Evolutionary conservation across 805 yeast genomes (phyloP).

Genomic region (Barnettozyma populi): DNA sequence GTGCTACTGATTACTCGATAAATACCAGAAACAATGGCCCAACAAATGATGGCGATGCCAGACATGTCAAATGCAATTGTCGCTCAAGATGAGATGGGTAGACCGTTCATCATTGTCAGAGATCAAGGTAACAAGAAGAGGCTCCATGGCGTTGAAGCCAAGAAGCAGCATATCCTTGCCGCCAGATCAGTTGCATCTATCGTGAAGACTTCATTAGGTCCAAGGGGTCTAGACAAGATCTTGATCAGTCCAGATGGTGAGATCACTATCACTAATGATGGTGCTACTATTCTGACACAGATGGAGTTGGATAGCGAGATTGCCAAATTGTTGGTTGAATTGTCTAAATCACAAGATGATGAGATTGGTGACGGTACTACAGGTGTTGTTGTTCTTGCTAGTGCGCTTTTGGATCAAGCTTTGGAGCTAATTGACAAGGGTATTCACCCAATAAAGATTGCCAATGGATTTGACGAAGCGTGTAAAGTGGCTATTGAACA

Average conservation of each 20-base stretch:
- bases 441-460: conserved; percentile 93
- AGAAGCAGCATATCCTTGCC: conserved; percentile 83
- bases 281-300: conserved; percentile 92
- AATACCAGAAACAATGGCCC: conserved; percentile 24
- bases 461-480: conserved; percentile 96
- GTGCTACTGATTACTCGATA: background rate
- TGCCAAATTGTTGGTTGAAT: conserved; percentile 90
- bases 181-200: conserved; percentile 93
- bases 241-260: conserved; percentile 95
- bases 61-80: conserved; percentile 97
- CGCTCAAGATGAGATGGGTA: conserved; percentile 99
- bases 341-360: conserved; percentile 85
- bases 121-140: conserved; percentile 67
- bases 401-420: conserved; percentile 92
- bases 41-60: conserved; percentile 50
- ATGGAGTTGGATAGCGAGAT: conserved; percentile 96
- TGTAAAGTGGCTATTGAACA: conserved; percentile 82
- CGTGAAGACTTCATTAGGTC: conserved; percentile 90
- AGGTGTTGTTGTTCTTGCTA: conserved; percentile 95
- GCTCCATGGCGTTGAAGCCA: conserved; percentile 74
- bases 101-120: conserved; percentile 95
- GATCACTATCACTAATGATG: conserved; percentile 96
- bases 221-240: conserved; percentile 97
- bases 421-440: conserved; percentile 92
- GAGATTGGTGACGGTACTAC: conserved; percentile 74